Base-by-base conservation (phyloP, 2,329 filamentous ascomycete species). In the Fusarium citri region DNA sequence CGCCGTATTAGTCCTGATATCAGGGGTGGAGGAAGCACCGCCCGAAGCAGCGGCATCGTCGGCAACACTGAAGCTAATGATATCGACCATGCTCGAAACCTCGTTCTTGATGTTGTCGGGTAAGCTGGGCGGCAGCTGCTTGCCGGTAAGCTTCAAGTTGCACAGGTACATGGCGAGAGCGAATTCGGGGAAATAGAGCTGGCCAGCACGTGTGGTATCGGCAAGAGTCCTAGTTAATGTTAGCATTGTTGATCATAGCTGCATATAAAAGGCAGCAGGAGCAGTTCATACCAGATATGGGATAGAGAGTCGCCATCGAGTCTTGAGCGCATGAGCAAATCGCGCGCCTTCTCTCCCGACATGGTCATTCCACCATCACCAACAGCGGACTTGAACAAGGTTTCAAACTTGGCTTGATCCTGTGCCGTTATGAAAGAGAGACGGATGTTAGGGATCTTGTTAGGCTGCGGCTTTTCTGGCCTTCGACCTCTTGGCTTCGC, bases 21-120 rank as follows among this genome's bases (percentile, higher is more conserved):
- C 91, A 31, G 68, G 64, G 23, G 64, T 47, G 2, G 93, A 91
- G 18, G 88, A 88, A 79, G 93, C 56, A 84, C 84, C 6, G 81
- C 74, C 28, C 83, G 86, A 80, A 22, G 86, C 81, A 42, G 78
- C 77, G 8, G 82, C 83, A 28, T 95, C 91, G 70, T 99, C 96
- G 1, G 89, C 89, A 25, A 98, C 88, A 72, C 91, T 94, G 78
- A 99, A 99, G 64, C 94, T 97, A 77, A 99, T 99, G 59, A 99
- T 99, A 78, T 99, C 96, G 42, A 99, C 96, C 94, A 99, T 98
- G 81, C 96, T 97, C 6, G 95, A 98, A 20, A 99, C 96, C 80
- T 99, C 96, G 76, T 99, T 99, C 83, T 90, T 92, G 71, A 99
- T 91, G 63, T 89, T 91, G 31, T 98, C 94, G 1, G 96, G 96